Base-by-base conservation (phyloP, 2,329 filamentous ascomycete genomes). In the Curvularia eragrostidis region DNA sequence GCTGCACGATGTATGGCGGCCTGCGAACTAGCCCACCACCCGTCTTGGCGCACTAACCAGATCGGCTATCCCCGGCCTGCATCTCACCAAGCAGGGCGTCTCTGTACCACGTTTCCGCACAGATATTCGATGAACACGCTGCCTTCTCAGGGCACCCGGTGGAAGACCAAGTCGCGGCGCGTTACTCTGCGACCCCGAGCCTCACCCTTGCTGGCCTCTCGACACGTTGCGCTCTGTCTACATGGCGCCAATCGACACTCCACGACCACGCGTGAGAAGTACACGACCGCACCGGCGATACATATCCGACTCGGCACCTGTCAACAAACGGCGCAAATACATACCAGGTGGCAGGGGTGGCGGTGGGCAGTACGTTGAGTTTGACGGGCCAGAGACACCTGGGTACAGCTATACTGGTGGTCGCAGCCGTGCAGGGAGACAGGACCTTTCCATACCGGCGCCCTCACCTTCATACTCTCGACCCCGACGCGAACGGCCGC, bases 331-430 rank as follows among this genome's bases (percentile, higher is more conserved):
- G 69, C 77, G 77, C 60, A 80, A 77, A 77, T 97, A 97, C 79
- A 85, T 96, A 47, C 91, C 94, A 32, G 93, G 93, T 47, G 93
- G 92, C 3, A 89, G 91, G 56, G 92, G 91, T 38, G 93, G 93
- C 44, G 92, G 93, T 56, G 92, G 93, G 19, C 84, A 93, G 72
- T 96, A 93, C 75, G 82, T 95, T 34, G 91, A 96, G 66, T 83
- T 89, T 54, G 86, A 91, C 32, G 85, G 85, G 50, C 80, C 84
- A 58, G 86, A 89, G 62, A 85, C 83, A 41, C 83, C 83, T 41
- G 82, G 43, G 18, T 47, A 47, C 15, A 47, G 43, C 43, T 70
- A 84, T 76, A 71, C 82, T 73, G 77, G 80, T 53, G 79, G 82
- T 69, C 87, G 77, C 75, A 86, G 79, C 71, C 84, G 78, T 63